A percentile compares a stretch with the other conserved stretches of the same genome.
Conservation (phyloP, 2,329 filamentous ascomycete genomes). For the Emmonsiellopsis sp. region DNA sequence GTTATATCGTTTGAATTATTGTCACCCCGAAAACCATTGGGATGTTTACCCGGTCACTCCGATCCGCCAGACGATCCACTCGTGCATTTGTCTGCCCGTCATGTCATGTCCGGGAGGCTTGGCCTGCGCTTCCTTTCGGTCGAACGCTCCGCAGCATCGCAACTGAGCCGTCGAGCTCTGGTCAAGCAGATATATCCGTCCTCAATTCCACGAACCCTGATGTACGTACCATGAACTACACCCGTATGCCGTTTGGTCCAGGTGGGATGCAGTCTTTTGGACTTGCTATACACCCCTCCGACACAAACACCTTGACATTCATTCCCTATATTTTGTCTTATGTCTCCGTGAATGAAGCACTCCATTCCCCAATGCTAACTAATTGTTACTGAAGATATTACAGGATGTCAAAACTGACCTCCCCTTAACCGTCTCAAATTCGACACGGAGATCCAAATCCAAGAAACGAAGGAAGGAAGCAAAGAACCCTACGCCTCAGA, state of each 20-base stretch:
- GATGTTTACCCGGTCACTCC: slow-evolving; percentile 30
- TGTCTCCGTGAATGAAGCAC: too few species aligned
- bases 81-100: slow-evolving; percentile 27
- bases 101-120: slow-evolving; percentile 20
- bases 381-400: too few species aligned
- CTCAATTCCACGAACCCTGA: neutral
- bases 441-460: neutral
- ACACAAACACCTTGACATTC: too few species aligned
- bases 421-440: too few species aligned
- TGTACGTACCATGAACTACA: too few species aligned
- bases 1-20: neutral
- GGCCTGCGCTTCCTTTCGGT: slow-evolving; percentile 15
- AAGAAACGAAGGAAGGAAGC: neutral
- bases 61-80: slow-evolving; percentile 26
- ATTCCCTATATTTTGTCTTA: too few species aligned
- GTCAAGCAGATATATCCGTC: neutral
- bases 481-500: neutral
- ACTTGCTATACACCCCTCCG: too few species aligned
- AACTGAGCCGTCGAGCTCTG: neutral
- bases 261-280: too few species aligned
- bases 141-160: slow-evolving; percentile 18
- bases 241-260: too few species aligned
- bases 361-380: too few species aligned
- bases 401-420: too few species aligned
- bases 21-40: neutral